Evolutionary conservation across 352 stramenopile genomes (phyloP), one percentile per base, ranked within the genome.

Genomic region (Globisporangium alternatum): DNA sequence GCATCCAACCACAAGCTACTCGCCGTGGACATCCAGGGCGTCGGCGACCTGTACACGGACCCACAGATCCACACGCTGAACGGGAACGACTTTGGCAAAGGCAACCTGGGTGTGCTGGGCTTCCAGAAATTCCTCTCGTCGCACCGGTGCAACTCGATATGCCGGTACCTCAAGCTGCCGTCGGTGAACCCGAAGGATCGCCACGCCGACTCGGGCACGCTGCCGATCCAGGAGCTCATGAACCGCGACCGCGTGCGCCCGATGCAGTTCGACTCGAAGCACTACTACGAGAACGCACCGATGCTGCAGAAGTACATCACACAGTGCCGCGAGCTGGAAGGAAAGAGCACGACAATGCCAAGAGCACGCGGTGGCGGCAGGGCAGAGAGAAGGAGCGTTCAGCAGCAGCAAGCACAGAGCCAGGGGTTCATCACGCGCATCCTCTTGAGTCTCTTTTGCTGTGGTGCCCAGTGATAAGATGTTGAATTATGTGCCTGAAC

Each of bases 21-120:
- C 17, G 94, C 97, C 3, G 93, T 97, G 19, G 96, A 98, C 63
- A 96, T 98, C 68, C 96, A 98, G 69, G 96, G 96, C 45, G 92
- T 98, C 5, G 93, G 90, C 9, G 95, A 98, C 77, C 72, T 98
- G 30, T 98, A 98, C 77, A 98, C 96, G n/a, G 96, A 98, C 69
- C 96, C 96, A 28, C 96, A 91, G 70, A 91, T 96, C 61, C 87
- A 90, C 74, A 96, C 86, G n/a, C 76, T 91, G 12, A 92, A 94
- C 47, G 83, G 84, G 13, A 72, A 92, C 60, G 82, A 96, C 64
- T 96, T 96, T 69, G 88, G 88, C 44, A 96, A 95, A 62, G 88
- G 88, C 44, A 96, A 96, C 60, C 68, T 96, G 13, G 88, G 86
- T 15, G 82, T 86, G 15, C 65, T 89, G 12, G 88, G 88, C 41